phyloP scores from a whole-genome alignment of 1,284 basidiomycete genomes.

The Trichosporon faecale region DNA sequence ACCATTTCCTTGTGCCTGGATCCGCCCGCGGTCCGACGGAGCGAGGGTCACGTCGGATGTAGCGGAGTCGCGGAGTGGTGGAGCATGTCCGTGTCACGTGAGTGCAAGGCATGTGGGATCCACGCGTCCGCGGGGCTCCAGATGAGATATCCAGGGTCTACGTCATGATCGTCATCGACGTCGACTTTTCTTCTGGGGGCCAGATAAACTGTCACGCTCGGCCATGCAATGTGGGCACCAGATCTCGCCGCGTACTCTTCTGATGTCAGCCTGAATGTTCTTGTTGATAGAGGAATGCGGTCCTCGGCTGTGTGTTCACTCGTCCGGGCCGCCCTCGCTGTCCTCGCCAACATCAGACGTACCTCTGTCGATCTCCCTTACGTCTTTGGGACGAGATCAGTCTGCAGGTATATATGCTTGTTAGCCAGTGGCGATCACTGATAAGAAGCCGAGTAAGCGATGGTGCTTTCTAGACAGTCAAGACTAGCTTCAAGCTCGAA shows the following conservation, averaged over 20 bases:
- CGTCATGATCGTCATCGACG: not conserved
- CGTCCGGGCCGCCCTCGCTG: not conserved
- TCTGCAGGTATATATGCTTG: not conserved
- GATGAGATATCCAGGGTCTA: not conserved
- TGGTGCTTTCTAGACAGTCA: not conserved
- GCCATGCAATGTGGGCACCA: not conserved
- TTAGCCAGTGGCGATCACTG: not conserved
- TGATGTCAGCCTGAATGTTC: not conserved
- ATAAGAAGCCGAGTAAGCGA: not conserved
- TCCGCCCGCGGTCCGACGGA: not conserved
- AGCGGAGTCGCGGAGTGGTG: not conserved
- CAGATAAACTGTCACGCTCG: not conserved
- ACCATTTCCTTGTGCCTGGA: not conserved
- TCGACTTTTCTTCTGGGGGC: not conserved
- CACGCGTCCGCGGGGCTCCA: not conserved
- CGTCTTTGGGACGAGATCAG: no score
- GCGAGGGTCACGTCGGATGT: not conserved
- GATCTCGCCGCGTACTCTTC: not conserved
- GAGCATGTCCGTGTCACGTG: not conserved
- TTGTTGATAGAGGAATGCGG: not conserved
- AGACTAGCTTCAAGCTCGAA: not conserved
- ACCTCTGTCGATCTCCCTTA: no score
- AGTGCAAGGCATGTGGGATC: not conserved
- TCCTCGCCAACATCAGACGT: not conserved
- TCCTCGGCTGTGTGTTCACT: not conserved